Percentiles rank a stretch among this genome's conserved stretches.
Conservation (phyloP, 768 basidiomycete genomes). For the Suillus occidentalis region DNA sequence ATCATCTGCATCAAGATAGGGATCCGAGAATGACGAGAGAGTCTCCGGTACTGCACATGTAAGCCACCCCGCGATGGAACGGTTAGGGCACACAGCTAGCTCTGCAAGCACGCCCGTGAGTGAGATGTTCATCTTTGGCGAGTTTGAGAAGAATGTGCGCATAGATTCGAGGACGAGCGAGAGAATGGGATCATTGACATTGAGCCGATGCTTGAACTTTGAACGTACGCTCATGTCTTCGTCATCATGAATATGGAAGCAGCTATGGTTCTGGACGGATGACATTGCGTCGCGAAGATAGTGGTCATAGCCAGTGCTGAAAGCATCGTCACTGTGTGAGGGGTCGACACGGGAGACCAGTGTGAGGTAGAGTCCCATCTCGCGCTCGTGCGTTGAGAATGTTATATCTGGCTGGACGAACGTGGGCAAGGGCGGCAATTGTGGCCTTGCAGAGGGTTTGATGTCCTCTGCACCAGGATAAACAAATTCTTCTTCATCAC, state of each 20-base stretch:
- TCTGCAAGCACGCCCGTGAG: slow-evolving; percentile 81
- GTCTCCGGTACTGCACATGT: slow-evolving; percentile 58
- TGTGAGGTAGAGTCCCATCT: slow-evolving; percentile 77
- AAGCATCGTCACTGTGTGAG: slow-evolving; percentile 63
- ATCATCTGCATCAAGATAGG: slow-evolving; percentile 33
- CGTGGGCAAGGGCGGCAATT: slow-evolving; percentile 28
- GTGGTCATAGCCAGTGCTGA: slow-evolving; percentile 84
- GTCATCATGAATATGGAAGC: slow-evolving; percentile 49
- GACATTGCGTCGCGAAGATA: slow-evolving; percentile 77
- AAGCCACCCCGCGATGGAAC: slow-evolving; percentile 88
- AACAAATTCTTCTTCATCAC: slow-evolving; percentile 52
- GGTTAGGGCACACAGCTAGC: slow-evolving; percentile 81
- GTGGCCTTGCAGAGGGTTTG: slow-evolving; percentile 10
- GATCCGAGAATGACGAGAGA: not conserved
- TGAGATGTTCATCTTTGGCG: slow-evolving; percentile 85
- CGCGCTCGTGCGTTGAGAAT: slow-evolving; percentile 78
- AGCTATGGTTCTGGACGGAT: slow-evolving; percentile 64
- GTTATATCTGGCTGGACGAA: slow-evolving; percentile 71
- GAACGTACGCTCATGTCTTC: slow-evolving; percentile 37
- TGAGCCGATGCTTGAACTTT: slow-evolving; percentile 70
- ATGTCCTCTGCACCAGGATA: slow-evolving; percentile 37
- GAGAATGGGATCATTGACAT: slow-evolving; percentile 75
- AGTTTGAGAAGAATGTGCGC: slow-evolving; percentile 79
- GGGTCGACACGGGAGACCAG: slow-evolving; percentile 80
- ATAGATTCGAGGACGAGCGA: slow-evolving; percentile 68